A percentile compares a stretch with the other conserved stretches of the same genome.
Conservation (phyloP, 176 grass and related monocot species). For the Bonia amplexicaulis region DNA sequence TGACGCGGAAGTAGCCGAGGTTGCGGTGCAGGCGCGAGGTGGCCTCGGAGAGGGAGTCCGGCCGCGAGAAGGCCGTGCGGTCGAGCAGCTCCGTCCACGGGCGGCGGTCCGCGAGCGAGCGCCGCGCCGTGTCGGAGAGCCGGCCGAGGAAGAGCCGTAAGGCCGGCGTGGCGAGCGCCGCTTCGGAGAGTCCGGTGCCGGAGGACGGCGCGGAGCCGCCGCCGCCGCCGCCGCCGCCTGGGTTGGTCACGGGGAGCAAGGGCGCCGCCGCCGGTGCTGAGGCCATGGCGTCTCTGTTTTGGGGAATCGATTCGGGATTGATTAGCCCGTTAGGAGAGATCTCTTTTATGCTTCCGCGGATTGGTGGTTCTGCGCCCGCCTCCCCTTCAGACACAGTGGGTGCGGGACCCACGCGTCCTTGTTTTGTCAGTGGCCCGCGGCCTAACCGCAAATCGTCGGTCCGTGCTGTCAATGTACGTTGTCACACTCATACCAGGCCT, state of each 20-base stretch:
- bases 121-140: conserved; percentile 53
- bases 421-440: background rate
- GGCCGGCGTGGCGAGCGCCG: conserved; percentile 42
- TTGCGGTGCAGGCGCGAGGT: conserved; percentile 81
- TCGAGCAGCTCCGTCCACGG: conserved; percentile 83
- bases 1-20: conserved; percentile 84
- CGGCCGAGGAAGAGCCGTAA: conserved; percentile 62
- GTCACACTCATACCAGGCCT: background rate
- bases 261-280: conserved; percentile 41
- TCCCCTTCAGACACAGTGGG: conserved; percentile 14
- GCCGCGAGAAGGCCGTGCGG: conserved; percentile 72
- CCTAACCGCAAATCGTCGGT: background rate
- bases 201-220: conserved; percentile 17
- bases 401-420: conserved; percentile 17
- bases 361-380: conserved; percentile 21
- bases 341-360: conserved; percentile 15
- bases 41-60: conserved; percentile 76
- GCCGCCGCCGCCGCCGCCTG: background rate
- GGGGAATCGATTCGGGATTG: background rate
- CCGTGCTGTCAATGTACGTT: background rate
- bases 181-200: background rate
- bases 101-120: conserved; percentile 66
- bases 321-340: background rate
- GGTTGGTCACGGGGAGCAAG: conserved; percentile 63
- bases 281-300: conserved; percentile 25